These are phyloP conservation scores for Boeremia exigua DNA, from an alignment of 2,329 filamentous ascomycete species.

Conservation along the genomic window DNA sequence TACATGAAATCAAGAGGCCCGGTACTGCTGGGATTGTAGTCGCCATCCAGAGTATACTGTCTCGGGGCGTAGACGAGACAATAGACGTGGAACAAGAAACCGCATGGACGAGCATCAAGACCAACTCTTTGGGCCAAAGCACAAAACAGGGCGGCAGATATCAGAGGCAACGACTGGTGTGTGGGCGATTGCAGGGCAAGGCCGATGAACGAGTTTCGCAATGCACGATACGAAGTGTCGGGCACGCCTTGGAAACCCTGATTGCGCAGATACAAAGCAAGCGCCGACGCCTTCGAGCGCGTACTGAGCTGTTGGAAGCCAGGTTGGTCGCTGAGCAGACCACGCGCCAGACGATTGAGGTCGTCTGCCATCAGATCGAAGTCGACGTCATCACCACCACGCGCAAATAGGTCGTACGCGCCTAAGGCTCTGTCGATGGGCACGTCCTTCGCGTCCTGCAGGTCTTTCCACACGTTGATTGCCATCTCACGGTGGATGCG, in stretches of 20 bases:
- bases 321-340: slow-evolving; percentile 62
- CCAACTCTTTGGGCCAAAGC: slow-evolving; percentile 76
- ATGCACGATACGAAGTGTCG: slow-evolving; percentile 75
- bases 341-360: slow-evolving; percentile 67
- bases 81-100: slow-evolving; percentile 85
- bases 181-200: slow-evolving; percentile 74
- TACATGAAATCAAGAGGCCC: slow-evolving; percentile 67
- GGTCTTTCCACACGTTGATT: slow-evolving; percentile 74
- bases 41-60: slow-evolving; percentile 60
- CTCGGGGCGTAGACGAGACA: slow-evolving; percentile 71
- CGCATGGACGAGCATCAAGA: slow-evolving; percentile 77
- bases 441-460: slow-evolving; percentile 59
- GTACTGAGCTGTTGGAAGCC: slow-evolving; percentile 64
- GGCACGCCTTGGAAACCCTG: slow-evolving; percentile 74
- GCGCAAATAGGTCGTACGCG: slow-evolving; percentile 88
- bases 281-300: slow-evolving; percentile 69
- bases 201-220: slow-evolving; percentile 89
- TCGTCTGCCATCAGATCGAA: slow-evolving; percentile 67
- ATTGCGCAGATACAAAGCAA: slow-evolving; percentile 73
- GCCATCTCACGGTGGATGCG: slow-evolving; percentile 82
- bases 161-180: slow-evolving; percentile 83
- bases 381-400: slow-evolving; percentile 75
- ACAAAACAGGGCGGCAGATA: slow-evolving; percentile 87
- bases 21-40: slow-evolving; percentile 38
- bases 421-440: slow-evolving; percentile 76